Evolutionary conservation across 2,329 filamentous ascomycete species (phyloP).

Genomic region (Phoma sp.): DNA sequence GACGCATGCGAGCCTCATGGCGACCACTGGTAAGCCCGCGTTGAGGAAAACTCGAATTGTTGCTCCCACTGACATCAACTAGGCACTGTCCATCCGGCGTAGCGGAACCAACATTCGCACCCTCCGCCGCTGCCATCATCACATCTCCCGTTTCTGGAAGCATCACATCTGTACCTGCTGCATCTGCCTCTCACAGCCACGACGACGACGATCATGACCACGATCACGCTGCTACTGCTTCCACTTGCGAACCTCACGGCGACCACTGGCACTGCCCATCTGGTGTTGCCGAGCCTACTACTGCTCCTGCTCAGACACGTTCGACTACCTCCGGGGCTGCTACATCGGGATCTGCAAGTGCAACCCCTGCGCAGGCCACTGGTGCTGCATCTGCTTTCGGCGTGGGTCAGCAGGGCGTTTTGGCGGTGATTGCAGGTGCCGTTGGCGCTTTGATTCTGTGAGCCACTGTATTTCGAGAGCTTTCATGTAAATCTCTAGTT

Average conservation of each 20-base stretch:
- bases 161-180: slow-evolving; percentile 11
- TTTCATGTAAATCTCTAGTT: too few relatives aligned
- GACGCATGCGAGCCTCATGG: slow-evolving; percentile 30
- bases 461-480: not conserved
- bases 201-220: slow-evolving; percentile 29
- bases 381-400: slow-evolving; percentile 11
- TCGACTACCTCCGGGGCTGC: slow-evolving; percentile 9
- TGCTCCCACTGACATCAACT: not conserved
- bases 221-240: slow-evolving; percentile 31
- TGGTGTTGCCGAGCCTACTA: slow-evolving; percentile 35
- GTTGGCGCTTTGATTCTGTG: slow-evolving; percentile 20
- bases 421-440: slow-evolving; percentile 12
- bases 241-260: slow-evolving; percentile 34
- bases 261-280: slow-evolving; percentile 38
- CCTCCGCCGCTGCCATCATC: slow-evolving; percentile 11
- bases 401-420: slow-evolving; percentile 1
- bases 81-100: slow-evolving; percentile 29
- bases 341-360: slow-evolving; percentile 10
- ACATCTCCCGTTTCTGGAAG: slow-evolving; percentile 4
- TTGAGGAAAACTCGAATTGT: not conserved
- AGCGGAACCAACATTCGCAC: slow-evolving; percentile 22
- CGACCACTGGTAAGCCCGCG: slow-evolving; percentile 28
- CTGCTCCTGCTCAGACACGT: slow-evolving; percentile 18
- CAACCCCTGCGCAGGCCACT: slow-evolving; percentile 11
- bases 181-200: slow-evolving; percentile 19